These are phyloP conservation scores for Bolboschoenoplectus hybrid DNA, from an alignment of 202 grass and related monocot species.

Conservation along the genomic window DNA sequence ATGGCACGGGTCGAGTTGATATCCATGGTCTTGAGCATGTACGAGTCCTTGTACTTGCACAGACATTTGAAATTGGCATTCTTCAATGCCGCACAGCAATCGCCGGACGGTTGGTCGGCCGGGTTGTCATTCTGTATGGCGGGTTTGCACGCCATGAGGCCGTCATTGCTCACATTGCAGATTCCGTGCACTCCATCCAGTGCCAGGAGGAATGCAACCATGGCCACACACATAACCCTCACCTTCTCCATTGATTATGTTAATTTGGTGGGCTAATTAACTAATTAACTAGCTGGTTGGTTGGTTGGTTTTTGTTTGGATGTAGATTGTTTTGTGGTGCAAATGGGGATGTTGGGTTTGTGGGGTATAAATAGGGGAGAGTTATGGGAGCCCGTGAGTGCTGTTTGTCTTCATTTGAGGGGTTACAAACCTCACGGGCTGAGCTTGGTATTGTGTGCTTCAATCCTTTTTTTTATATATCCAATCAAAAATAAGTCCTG, in stretches of 20 bases:
- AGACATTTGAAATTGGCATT: background rate
- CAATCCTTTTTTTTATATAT: conserved; percentile 38
- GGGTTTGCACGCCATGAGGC: background rate
- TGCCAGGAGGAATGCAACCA: conserved; percentile 26
- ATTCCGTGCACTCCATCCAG: conserved; percentile 32
- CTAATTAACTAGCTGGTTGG: background rate
- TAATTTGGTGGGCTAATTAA: no score
- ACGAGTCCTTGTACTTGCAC: conserved; percentile 34
- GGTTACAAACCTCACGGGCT: background rate
- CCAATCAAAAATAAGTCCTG: conserved; percentile 21
- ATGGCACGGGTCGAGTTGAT: conserved; percentile 9
- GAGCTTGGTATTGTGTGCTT: background rate
- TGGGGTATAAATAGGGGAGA: conserved; percentile 15
- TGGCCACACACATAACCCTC: conserved; percentile 1
- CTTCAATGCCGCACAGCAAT: conserved; percentile 12
- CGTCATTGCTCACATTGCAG: conserved; percentile 24
- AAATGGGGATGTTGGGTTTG: background rate
- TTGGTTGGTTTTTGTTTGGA: background rate
- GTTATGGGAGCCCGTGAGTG: conserved; percentile 21
- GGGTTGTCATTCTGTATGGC: conserved; percentile 2
- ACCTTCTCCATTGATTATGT: conserved; percentile 31
- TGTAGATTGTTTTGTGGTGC: conserved; percentile 25
- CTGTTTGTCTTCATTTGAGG: background rate
- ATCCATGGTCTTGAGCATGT: background rate
- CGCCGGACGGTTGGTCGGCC: background rate